A percentile compares a stretch with the other conserved stretches of the same genome.
These are phyloP conservation scores for Physocladia obscura DNA, from an alignment of 192 early-diverging fungal genomes.

Conservation along the genomic window DNA sequence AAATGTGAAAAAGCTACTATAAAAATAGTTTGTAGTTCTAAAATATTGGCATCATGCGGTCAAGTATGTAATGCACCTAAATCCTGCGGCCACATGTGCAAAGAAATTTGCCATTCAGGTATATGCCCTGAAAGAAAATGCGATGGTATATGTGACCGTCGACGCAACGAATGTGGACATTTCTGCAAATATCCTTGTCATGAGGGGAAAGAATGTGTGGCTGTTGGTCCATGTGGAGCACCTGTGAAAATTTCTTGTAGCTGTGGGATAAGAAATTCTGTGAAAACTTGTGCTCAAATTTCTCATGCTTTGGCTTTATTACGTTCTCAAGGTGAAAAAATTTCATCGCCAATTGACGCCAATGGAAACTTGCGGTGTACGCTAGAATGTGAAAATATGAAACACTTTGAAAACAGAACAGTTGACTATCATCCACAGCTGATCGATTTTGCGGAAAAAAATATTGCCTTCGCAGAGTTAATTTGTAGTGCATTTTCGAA, in stretches of 20 bases:
- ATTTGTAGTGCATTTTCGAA: slow-evolving; percentile 11
- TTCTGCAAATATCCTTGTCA: slow-evolving; percentile 6
- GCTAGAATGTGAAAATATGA: background rate
- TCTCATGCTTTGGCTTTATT: background rate
- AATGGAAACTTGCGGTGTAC: slow-evolving; percentile 16
- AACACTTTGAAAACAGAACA: background rate
- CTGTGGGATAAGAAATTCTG: background rate
- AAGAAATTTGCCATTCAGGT: slow-evolving; percentile 7
- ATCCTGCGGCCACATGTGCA: slow-evolving; percentile 9
- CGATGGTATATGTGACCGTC: background rate
- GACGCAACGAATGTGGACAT: slow-evolving; percentile 4
- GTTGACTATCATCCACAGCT: background rate
- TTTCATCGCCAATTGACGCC: slow-evolving; percentile 13
- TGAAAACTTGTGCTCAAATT: background rate
- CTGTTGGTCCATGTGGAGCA: background rate
- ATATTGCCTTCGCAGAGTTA: background rate
- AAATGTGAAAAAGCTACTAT: slow-evolving; percentile 1
- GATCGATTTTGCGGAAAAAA: background rate
- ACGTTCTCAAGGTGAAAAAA: too few relatives aligned
- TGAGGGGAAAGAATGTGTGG: background rate
- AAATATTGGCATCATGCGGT: too few relatives aligned
- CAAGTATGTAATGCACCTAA: too few relatives aligned
- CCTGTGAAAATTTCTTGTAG: background rate
- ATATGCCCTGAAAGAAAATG: background rate
- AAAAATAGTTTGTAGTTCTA: background rate